Conservation (phyloP, 2,329 filamentous ascomycete species). For the Blastomyces parvus region DNA sequence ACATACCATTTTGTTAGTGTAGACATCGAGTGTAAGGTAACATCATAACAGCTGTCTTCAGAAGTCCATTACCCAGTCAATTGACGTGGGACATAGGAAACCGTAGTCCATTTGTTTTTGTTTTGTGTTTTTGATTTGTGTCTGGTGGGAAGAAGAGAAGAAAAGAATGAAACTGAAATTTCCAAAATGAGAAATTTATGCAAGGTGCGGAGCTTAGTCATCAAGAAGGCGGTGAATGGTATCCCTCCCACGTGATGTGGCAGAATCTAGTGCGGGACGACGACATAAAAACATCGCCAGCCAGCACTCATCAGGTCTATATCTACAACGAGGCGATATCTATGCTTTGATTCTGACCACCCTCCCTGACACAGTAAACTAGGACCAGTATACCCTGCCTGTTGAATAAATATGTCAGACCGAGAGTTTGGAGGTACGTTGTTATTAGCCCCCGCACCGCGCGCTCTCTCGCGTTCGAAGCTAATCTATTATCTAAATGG, state of each 20-base stretch:
- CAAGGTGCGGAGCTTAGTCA: neutral
- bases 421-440: slow-evolving; percentile 44
- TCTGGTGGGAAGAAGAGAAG: neutral
- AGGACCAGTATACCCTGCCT: neutral
- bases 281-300: neutral
- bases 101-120: neutral
- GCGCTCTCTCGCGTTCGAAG: neutral
- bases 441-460: neutral
- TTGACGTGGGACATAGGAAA: neutral
- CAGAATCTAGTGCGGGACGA: neutral
- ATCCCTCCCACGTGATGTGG: neutral
- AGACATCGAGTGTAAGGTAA: neutral
- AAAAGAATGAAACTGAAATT: neutral
- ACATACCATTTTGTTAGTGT: slow-evolving; percentile 7
- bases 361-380: no score
- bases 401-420: slow-evolving; percentile 41
- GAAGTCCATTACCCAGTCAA: neutral
- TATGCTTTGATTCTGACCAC: neutral
- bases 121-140: neutral
- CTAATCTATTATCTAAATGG: slow-evolving; percentile 5
- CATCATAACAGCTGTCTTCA: neutral
- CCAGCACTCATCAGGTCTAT: neutral
- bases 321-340: neutral
- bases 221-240: neutral
- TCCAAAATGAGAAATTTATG: slow-evolving; percentile 6